These are phyloP conservation scores for Xylogone sp. DNA, from an alignment of 2,329 filamentous ascomycete genomes.

Conservation along the genomic window DNA sequence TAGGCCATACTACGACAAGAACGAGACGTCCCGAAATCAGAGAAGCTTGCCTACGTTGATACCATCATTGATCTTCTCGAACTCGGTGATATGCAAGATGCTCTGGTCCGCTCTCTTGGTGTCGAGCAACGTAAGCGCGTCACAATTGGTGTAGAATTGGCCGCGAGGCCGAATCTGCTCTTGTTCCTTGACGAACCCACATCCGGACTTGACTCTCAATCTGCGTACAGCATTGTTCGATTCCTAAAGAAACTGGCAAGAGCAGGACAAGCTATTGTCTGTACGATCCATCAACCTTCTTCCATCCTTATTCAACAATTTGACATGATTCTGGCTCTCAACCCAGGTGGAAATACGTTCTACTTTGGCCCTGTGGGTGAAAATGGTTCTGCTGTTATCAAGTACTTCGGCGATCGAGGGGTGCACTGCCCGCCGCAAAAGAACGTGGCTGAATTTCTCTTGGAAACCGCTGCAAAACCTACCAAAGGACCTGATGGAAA, in stretches of 20 bases:
- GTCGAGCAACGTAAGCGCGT: slow-evolving; percentile 63
- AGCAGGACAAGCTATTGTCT: slow-evolving; percentile 68
- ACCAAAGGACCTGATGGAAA: slow-evolving; percentile 48
- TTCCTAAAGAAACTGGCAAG: slow-evolving; percentile 65
- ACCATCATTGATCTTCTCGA: slow-evolving; percentile 64
- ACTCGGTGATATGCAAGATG: slow-evolving; percentile 62
- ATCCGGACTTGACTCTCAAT: slow-evolving; percentile 65
- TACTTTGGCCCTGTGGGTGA: slow-evolving; percentile 71
- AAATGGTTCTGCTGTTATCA: slow-evolving; percentile 59
- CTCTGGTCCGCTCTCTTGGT: slow-evolving; percentile 59
- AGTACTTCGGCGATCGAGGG: slow-evolving; percentile 66
- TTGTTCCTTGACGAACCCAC: slow-evolving; percentile 73
- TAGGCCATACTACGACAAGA: slow-evolving; percentile 58
- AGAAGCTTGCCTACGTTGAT: slow-evolving; percentile 65
- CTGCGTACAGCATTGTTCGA: slow-evolving; percentile 63
- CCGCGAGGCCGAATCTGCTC: slow-evolving; percentile 63
- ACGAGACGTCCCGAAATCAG: slow-evolving; percentile 44
- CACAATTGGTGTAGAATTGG: slow-evolving; percentile 71
- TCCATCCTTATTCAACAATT: slow-evolving; percentile 68
- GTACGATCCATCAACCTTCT: slow-evolving; percentile 71
- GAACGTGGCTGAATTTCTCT: slow-evolving; percentile 64
- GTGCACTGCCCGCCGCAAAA: slow-evolving; percentile 62
- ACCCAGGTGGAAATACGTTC: slow-evolving; percentile 63
- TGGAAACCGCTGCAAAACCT: slow-evolving; percentile 60
- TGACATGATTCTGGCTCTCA: slow-evolving; percentile 68